phyloP scores from a whole-genome alignment of 106 monocot genomes.

The Allium sativum region DNA sequence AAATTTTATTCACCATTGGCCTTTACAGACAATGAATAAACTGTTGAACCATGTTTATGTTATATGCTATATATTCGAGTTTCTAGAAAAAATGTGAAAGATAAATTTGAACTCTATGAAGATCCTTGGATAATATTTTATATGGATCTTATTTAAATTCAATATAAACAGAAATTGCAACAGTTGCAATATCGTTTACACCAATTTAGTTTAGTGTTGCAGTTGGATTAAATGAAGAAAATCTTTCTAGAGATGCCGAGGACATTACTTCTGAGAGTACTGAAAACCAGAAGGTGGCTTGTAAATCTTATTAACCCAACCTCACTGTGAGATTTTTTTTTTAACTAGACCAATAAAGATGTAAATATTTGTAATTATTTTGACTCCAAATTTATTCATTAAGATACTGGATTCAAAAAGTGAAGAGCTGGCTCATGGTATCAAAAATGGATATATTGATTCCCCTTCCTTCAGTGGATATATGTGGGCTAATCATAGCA shows the following conservation, averaged over 20 bases:
- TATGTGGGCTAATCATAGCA: constrained; percentile 37
- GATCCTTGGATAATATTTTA: background rate
- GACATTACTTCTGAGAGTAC: constrained; percentile 18
- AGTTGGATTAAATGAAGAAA: constrained; percentile 29
- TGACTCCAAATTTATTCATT: constrained; percentile 30
- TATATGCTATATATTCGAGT: no score
- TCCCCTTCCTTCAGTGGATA: constrained; percentile 28
- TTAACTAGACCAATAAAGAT: constrained; percentile 17
- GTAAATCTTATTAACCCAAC: constrained; percentile 16
- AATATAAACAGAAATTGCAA: background rate
- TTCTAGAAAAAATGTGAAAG: no score
- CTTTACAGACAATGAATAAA: no score
- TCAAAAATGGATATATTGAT: constrained; percentile 26
- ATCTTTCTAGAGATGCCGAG: constrained; percentile 22
- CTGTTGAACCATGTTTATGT: no score
- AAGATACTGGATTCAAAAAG: constrained; percentile 45
- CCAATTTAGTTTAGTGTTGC: constrained; percentile 24
- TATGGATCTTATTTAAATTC: background rate
- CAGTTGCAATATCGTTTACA: constrained; percentile 3
- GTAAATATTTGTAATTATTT: constrained; percentile 8
- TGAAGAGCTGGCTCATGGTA: constrained; percentile 39
- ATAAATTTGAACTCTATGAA: no score
- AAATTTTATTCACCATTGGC: no score
- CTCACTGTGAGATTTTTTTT: constrained; percentile 22
- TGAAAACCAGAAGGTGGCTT: constrained; percentile 45